Evolutionary conservation across 2,329 filamentous ascomycete genomes (phyloP).

Genomic region (Hymenoscyphus linearis): DNA sequence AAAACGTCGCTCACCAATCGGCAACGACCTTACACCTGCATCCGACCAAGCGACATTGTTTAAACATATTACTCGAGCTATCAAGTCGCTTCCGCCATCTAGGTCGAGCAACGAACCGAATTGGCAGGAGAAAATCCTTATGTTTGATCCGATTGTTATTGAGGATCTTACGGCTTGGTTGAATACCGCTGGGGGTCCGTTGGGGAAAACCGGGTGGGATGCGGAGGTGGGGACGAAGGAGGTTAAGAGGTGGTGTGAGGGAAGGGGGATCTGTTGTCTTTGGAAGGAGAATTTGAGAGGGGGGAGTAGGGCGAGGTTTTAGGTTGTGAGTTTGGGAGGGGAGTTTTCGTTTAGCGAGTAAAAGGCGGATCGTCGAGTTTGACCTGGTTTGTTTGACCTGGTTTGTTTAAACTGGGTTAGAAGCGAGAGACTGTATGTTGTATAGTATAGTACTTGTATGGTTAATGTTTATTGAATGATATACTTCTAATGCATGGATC

Average conservation of each 20-base stretch:
- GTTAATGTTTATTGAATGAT: too few relatives aligned
- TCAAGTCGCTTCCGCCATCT: conserved; percentile 46
- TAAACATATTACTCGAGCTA: conserved; percentile 48
- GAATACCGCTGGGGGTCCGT: conserved; percentile 55
- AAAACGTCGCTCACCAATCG: conserved; percentile 6
- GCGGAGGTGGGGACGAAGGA: conserved; percentile 57
- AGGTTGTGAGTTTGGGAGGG: too few relatives aligned
- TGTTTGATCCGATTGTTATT: conserved; percentile 85
- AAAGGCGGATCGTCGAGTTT: too few relatives aligned
- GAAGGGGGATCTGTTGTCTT: conserved; percentile 77
- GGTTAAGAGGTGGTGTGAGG: conserved; percentile 87
- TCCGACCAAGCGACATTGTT: conserved; percentile 44
- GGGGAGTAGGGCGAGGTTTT: conserved; percentile 19
- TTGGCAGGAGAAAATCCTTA: conserved; percentile 89
- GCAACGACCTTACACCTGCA: conserved; percentile 27
- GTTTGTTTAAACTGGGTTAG: too few relatives aligned
- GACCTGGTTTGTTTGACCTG: too few relatives aligned
- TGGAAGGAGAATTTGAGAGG: conserved; percentile 44
- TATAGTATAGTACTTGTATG: too few relatives aligned
- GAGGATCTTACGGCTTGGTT: conserved; percentile 83
- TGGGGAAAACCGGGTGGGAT: conserved; percentile 59
- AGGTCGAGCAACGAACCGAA: conserved; percentile 29
- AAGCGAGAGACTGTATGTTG: too few relatives aligned
- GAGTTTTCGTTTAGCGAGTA: too few relatives aligned
- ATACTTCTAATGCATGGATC: too few relatives aligned